These are phyloP conservation scores for Berberis thunbergii DNA, from an alignment of 164 flowering plant genomes.

Conservation along the genomic window DNA sequence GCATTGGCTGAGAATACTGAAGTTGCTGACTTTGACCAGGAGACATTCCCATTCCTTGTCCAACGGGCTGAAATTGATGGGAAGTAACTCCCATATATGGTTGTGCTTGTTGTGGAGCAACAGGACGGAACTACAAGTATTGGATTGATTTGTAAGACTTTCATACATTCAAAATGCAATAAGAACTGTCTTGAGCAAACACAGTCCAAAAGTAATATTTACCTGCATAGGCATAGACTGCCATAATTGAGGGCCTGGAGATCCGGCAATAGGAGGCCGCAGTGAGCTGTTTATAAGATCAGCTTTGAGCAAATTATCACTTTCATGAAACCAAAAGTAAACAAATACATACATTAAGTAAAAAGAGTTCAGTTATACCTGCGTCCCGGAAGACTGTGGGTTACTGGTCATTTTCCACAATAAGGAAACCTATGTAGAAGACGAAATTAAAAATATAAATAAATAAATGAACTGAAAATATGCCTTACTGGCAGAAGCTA, in stretches of 20 bases:
- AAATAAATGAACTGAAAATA: no score
- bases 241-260: conserved; percentile 48
- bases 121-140: conserved; percentile 61
- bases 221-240: conserved; percentile 54
- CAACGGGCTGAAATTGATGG: conserved; percentile 58
- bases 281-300: conserved; percentile 30
- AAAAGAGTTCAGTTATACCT: conserved; percentile 32
- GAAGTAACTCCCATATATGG: conserved; percentile 39
- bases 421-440: no score
- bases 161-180: neutral
- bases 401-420: conserved; percentile 43
- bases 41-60: conserved; percentile 43
- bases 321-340: neutral
- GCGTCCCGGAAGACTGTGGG: conserved; percentile 55
- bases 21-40: conserved; percentile 45
- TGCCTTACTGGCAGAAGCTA: no score
- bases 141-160: neutral
- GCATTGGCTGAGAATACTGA: conserved; percentile 68
- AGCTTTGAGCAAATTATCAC: neutral
- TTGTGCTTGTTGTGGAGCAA: conserved; percentile 50
- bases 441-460: no score
- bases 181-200: neutral
- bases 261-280: conserved; percentile 48
- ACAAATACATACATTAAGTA: neutral
- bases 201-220: neutral